Evolutionary conservation across 1,284 basidiomycete genomes (phyloP).

Genomic region (Ganoderma meredithae): DNA sequence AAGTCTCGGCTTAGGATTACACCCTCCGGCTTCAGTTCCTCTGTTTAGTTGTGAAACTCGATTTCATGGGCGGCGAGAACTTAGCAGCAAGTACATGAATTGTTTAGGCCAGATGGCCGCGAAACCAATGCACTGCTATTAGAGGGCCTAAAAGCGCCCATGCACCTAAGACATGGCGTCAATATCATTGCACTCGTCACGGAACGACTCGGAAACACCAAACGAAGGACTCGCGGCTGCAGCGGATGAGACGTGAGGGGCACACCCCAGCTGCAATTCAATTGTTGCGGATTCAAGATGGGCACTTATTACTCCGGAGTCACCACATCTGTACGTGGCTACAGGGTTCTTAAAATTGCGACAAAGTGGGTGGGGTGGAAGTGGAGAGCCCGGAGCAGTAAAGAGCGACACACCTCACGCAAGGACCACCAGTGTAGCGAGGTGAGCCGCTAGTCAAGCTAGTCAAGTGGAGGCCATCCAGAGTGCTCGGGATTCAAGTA

Average conservation of each 20-base stretch:
- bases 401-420: not conserved
- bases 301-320: too few relatives aligned
- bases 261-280: not conserved
- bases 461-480: not conserved
- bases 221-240: not conserved
- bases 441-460: not conserved
- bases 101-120: not conserved
- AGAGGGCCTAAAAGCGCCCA: not conserved
- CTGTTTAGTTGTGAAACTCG: too few relatives aligned
- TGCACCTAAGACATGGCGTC: not conserved
- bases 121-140: not conserved
- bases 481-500: not conserved
- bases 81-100: too few relatives aligned
- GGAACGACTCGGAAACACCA: slow-evolving; percentile 4
- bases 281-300: not conserved
- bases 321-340: not conserved
- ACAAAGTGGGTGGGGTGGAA: not conserved
- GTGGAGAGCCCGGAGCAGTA: not conserved
- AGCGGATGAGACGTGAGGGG: not conserved
- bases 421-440: not conserved
- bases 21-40: not conserved
- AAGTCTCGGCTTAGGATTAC: not conserved
- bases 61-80: too few relatives aligned
- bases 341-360: not conserved
- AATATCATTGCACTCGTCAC: not conserved